phyloP scores from a whole-genome alignment of 495 filamentous ascomycete species.

The Tuber calosporum region DNA sequence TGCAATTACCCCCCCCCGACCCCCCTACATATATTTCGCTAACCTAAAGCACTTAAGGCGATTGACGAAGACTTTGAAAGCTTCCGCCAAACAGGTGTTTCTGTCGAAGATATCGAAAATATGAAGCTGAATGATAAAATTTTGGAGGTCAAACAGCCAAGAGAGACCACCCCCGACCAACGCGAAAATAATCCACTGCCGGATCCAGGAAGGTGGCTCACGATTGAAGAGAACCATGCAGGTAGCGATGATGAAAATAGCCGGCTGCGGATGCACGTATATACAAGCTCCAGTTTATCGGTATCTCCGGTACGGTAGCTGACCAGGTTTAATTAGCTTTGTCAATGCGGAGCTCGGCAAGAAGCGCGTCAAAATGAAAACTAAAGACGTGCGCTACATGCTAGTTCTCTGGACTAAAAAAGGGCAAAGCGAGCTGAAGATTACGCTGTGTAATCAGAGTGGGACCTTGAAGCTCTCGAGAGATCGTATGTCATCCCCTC shows the following conservation, averaged over 20 bases:
- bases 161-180: neutral
- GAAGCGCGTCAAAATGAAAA: neutral
- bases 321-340: neutral
- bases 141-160: neutral
- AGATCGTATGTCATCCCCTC: neutral
- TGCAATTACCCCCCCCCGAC: neutral
- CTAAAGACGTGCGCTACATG: neutral
- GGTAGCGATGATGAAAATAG: constrained; percentile 2
- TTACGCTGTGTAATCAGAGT: constrained; percentile 7
- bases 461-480: neutral
- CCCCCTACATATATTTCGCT: neutral
- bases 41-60: neutral
- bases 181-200: constrained; percentile 16
- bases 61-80: constrained; percentile 15
- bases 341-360: neutral
- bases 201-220: constrained; percentile 38
- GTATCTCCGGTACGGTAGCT: neutral
- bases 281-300: neutral
- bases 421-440: constrained; percentile 1
- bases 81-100: neutral
- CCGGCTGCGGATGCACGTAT: neutral
- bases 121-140: neutral
- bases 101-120: neutral
- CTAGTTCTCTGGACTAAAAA: neutral
- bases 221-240: constrained; percentile 14